Base-by-base conservation (phyloP, 106 monocot species). In the Dioscorea dumetorum region DNA sequence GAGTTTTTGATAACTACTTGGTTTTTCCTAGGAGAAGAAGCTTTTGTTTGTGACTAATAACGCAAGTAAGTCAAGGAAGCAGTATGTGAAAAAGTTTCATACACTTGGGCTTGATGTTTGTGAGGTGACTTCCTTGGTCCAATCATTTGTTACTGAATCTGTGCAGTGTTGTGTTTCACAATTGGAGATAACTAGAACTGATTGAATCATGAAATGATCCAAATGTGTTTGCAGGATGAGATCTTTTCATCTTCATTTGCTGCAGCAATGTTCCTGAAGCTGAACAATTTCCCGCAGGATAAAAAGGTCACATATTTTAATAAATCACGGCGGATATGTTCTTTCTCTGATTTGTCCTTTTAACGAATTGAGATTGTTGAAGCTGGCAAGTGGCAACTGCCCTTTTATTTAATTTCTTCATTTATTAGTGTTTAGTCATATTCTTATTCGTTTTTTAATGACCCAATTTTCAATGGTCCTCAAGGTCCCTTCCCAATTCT, bases 31-130 rank as follows among this genome's bases (percentile, higher is more conserved):
- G 95, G 91, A 88, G 57, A 97, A 97, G 73, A 97, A 78, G 76
- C 74, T 97, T 65, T 74, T 92, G 65, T 97, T 97, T 72, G 95
- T 97, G 24, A 92, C 95, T 4, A 97, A 97, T 51, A 97, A 97
- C 62, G 91, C 95, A 0, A 92, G 75, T 33, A 97, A 89, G 74
- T 97, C 95, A 24, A 78, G 95, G 72, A 87, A 72, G 74, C 86
- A 88, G 57, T 97, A 87, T 61, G 78, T 76, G 2, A 76, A 78
- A 76, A 97, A 97, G 51, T 97, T 97, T 58, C 53, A 32, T 33
- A 31, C 63, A 20, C 82, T 89, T 65, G 95, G 95, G 8, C 56
- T 97, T 41, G 73, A 79, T 64, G 84, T 97, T 50, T 69, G 34
- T 18, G 83, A 86, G 90, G 90, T 90, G 14, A 49, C 15, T n/a